Conservation (phyloP, 176 grass and related monocot species). For the Pontederia paniculata region DNA sequence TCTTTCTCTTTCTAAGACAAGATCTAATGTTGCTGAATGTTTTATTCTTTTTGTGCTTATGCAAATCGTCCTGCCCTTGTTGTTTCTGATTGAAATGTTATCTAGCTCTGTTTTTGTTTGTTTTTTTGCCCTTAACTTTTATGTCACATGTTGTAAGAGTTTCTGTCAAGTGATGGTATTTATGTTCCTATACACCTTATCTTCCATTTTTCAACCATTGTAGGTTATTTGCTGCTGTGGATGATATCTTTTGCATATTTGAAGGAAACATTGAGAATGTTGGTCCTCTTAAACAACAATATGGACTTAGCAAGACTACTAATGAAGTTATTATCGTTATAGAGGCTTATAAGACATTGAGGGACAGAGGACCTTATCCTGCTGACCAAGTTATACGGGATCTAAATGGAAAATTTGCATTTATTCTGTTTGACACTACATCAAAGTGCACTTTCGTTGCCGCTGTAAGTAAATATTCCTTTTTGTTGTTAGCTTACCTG, state of each 20-base stretch:
- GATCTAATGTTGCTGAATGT: no score
- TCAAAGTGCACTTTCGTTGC: conserved; percentile 65
- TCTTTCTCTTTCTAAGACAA: no score
- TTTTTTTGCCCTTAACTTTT: no score
- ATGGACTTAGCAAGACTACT: conserved; percentile 70
- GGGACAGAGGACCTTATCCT: conserved; percentile 73
- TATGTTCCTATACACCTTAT: no score
- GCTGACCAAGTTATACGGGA: conserved; percentile 77
- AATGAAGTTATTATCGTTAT: conserved; percentile 75
- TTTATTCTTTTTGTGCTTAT: no score
- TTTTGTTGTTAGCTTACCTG: background rate
- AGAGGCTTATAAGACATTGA: conserved; percentile 69
- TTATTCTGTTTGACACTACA: conserved; percentile 86
- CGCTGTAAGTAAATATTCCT: conserved; percentile 35
- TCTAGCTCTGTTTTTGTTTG: no score
- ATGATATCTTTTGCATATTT: conserved; percentile 92
- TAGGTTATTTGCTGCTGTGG: conserved; percentile 78
- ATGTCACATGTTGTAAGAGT: no score
- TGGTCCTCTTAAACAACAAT: conserved; percentile 60
- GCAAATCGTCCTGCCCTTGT: no score
- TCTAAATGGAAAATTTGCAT: conserved; percentile 60
- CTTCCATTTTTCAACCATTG: background rate
- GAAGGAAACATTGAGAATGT: conserved; percentile 74
- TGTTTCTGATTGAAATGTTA: no score
- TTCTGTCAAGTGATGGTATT: no score